Percentiles rank a stretch among this genome's conserved stretches.
Conservation (phyloP, 1,284 basidiomycete genomes). For the Cutaneotrichosporon sp. region DNA sequence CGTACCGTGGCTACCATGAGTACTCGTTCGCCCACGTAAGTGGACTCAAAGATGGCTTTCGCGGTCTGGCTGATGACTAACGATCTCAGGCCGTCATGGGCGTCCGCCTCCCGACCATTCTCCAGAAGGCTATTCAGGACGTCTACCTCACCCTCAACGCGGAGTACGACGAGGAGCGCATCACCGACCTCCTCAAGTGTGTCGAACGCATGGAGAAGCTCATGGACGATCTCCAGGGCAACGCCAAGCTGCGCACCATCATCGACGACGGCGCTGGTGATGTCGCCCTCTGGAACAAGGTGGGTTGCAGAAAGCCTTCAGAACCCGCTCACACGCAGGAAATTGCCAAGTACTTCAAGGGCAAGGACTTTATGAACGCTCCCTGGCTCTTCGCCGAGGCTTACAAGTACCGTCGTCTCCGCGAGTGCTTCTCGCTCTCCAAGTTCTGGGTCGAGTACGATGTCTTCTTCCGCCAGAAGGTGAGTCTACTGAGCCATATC, state of each 20-base stretch:
- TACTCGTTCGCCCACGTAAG: conserved; percentile 80
- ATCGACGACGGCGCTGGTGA: conserved; percentile 91
- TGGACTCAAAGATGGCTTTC: conserved; percentile 5
- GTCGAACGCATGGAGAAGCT: conserved; percentile 80
- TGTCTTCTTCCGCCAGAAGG: conserved; percentile 79
- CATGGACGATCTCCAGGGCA: conserved; percentile 73
- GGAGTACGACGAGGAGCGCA: conserved; percentile 71
- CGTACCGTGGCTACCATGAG: conserved; percentile 89
- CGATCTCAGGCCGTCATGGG: conserved; percentile 70
- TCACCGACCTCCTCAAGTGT: conserved; percentile 79
- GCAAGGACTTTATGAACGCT: conserved; percentile 93
- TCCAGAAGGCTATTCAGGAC: conserved; percentile 95
- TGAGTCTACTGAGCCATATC: not conserved
- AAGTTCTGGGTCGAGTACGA: conserved; percentile 82
- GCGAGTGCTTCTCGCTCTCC: conserved; percentile 91
- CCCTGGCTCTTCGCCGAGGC: conserved; percentile 96
- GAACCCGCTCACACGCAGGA: conserved; percentile 52
- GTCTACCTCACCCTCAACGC: conserved; percentile 84
- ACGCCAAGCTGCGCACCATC: conserved; percentile 75
- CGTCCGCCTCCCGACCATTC: conserved; percentile 85
- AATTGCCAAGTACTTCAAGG: conserved; percentile 88
- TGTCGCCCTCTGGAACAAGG: conserved; percentile 93
- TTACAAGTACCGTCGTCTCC: conserved; percentile 93
- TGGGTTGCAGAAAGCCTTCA: conserved; percentile 39
- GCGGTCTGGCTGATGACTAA: not conserved